These are phyloP conservation scores for Solanum sejunctum DNA, from an alignment of 257 asterid species.

Conservation along the genomic window DNA sequence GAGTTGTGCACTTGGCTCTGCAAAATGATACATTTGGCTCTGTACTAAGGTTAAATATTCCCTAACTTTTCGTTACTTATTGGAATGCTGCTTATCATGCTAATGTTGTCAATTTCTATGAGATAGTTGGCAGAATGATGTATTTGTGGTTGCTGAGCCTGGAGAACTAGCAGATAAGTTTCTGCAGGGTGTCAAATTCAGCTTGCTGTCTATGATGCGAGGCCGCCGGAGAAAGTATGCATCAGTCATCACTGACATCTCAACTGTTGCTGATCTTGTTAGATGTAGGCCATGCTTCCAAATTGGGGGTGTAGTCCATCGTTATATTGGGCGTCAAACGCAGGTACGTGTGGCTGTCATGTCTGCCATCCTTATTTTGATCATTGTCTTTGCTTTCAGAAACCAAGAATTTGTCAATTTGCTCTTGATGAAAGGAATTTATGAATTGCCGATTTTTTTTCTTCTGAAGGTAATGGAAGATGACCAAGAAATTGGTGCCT, in stretches of 20 bases:
- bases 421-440: not conserved
- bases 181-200: slow-evolving; percentile 75
- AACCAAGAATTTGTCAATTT: slow-evolving; percentile 1
- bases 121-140: slow-evolving; percentile 96
- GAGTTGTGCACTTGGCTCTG: slow-evolving; percentile 80
- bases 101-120: slow-evolving; percentile 4
- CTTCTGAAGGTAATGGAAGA: slow-evolving; percentile 89
- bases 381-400: not conserved
- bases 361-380: not conserved
- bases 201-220: slow-evolving; percentile 66
- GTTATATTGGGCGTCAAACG: slow-evolving; percentile 94
- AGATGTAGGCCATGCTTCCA: slow-evolving; percentile 83
- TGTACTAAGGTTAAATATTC: slow-evolving; percentile 53
- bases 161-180: slow-evolving; percentile 92
- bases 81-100: slow-evolving; percentile 1
- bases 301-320: slow-evolving; percentile 95
- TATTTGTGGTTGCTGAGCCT: slow-evolving; percentile 97
- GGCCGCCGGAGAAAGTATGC: slow-evolving; percentile 70
- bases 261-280: slow-evolving; percentile 79
- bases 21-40: slow-evolving; percentile 90
- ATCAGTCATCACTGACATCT: slow-evolving; percentile 48
- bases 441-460: not conserved
- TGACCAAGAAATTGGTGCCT: slow-evolving; percentile 92
- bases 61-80: not conserved
- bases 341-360: slow-evolving; percentile 35